Base-by-base conservation (phyloP, 2,329 filamentous ascomycete genomes). In the Hypoxylon sp. region DNA sequence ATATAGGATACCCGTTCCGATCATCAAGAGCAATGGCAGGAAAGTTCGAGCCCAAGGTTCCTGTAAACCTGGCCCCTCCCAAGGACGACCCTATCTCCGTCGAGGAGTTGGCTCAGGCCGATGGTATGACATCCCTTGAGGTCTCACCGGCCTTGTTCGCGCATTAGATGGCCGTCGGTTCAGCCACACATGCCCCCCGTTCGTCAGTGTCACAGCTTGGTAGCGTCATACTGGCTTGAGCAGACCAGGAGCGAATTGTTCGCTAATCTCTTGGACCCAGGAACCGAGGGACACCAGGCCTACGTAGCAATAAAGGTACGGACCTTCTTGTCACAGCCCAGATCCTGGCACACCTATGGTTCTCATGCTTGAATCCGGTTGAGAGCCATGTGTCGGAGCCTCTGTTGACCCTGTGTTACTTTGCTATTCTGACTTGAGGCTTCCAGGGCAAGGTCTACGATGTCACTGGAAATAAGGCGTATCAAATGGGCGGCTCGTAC, bases 381-480 rank as follows among this genome's bases (percentile, higher is more conserved):
- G 18, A n/a, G 13, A n/a, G 29, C 17, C 38, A 11, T 53, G 13
- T 13, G 10, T 9, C 17, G 21, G 38, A 24, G 23, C 10, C n/a
- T n/a, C 18, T 23, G 7, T 35, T 10, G 86, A 24, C 24, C 10
- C n/a, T n/a, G n/a, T 23, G 7, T 35, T 10, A 86, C 80, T 4
- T 79, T 83, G 70, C 86, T 20, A 50, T 50, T 52, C 38, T 60
- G 13, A 63, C 62, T 48, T 55, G n/a, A 21, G 24, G 15, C 15
- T 48, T 37, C 51, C 57, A 97, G 89, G 94, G 95, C 67, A 91
- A 89, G 60, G 89, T 99, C 48, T 99, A 97, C 72, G 94, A 99
- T 72, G 95, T 99, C 59, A 92, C 86, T 20, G 90, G 89, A 48
- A 99, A 98, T 76, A 87, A 90, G 64, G 87, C 90, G 13, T 99